Base-by-base conservation (phyloP, 2,329 filamentous ascomycete genomes). In the Colletotrichum sp. region DNA sequence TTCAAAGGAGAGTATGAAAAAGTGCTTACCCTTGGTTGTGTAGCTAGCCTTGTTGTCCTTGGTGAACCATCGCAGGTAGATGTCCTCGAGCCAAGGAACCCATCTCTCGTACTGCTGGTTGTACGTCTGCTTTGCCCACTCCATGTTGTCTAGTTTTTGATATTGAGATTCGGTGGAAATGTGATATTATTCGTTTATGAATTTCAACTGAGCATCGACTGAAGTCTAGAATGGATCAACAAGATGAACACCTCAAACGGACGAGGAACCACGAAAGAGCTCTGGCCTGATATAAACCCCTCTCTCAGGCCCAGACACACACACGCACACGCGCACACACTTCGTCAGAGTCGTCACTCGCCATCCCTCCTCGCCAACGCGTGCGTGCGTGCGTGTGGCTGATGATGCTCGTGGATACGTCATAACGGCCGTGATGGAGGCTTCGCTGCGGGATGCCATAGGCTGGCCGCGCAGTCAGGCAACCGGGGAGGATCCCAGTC, bases 1-100 rank as follows among this genome's bases (percentile, higher is more conserved):
- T n/a, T 10, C 0, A 34, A 68, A 6, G 28, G 39, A 14, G 67
- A 24, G 10, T 13, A 32, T 6, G 30, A 12, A 34, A 34, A 13
- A 10, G 3, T n/a, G 83, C 86, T 39, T 83, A 94, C 93, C 89
- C 84, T 93, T 95, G 3, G 93, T 89, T 7, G 91, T 87, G 80
- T 95, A 95, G 82, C 90, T 93, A 7, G 93, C 90, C 85, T 95
- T 95, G 88, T 95, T 95, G 81, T 95, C 93, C 77, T 93, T 93
- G 80, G 93, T 94, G 84, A 95, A 95, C 88, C 91, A 95, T 68
- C 89, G 88, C 32, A 95, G 89, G 82, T 94, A 95, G 75, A 92
- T 84, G 83, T 95, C 94, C 83, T 95, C 93, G 72, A 95, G 86
- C 93, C 94, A 95, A 1, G 94, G 94, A 82, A 95, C 90, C 94